Evolutionary conservation across 345 rosid genomes (phyloP), one percentile per base, ranked within the genome.

Genomic region (Carallia brachiata): DNA sequence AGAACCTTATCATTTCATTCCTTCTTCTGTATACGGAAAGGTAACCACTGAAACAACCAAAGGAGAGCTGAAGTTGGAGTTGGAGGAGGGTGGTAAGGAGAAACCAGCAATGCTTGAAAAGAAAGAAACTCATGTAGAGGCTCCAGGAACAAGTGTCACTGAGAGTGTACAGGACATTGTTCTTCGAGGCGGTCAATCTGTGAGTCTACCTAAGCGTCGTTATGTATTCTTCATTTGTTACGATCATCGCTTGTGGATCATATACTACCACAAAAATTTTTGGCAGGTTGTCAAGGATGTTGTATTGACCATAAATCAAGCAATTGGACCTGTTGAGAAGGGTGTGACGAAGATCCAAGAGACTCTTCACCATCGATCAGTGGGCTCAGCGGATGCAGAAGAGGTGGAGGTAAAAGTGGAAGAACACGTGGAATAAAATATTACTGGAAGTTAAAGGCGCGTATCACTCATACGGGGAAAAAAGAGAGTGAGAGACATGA

Each of bases 121-220:
- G 60, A 81, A 69, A 12, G 87, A 86, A 59, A 74, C 79, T 17
- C 82, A 80, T 61, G 85, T 90, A 36, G 84, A 90, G 76, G 87
- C 86, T 66, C 84, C 97, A 2, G 92, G 92, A 70, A 92, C 99
- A 48, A 86, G 94, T 63, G 84, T 89, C 69, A 81, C 71, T 13
- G 84, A 91, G 79, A 92, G 97, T 16, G 91, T 95, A 64, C 97
- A 95, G 61, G 99, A 92, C 66, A 89, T 92, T 59, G 91, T 90
- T 52, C 69, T 90, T 6, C 89, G 83, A 52, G 97, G 97, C 27
- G 96, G 96, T 44, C 99, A 92, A 7, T 79, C 66, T 0, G 93
- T 90, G 79, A 75, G 88, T 66, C 36, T 10, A 53, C 7, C 13
- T 15, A 3, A 23, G 17, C 6, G 13, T 28, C 36, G 27, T 34